These are phyloP conservation scores for Phlebopus sp. DNA, from an alignment of 1,284 basidiomycete genomes.

Conservation along the genomic window DNA sequence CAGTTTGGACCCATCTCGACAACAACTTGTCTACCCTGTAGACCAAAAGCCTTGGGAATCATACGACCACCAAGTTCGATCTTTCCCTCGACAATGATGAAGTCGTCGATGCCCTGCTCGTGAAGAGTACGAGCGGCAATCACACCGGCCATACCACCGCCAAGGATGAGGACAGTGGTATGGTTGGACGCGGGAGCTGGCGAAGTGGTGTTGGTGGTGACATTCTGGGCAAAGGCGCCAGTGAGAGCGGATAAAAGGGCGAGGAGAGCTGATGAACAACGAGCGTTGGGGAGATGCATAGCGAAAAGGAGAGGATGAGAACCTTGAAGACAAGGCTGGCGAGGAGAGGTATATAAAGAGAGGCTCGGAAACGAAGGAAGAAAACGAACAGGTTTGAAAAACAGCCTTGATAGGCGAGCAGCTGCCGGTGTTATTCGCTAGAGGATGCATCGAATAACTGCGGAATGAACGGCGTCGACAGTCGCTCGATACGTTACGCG, in stretches of 20 bases:
- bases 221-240: conserved; percentile 9
- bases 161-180: conserved; percentile 49
- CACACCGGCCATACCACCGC: conserved; percentile 66
- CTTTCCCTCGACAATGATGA: conserved; percentile 60
- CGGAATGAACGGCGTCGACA: background rate
- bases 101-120: conserved; percentile 54
- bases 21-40: conserved; percentile 34
- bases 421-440: background rate
- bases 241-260: conserved; percentile 4
- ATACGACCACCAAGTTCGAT: conserved; percentile 62
- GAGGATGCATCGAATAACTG: background rate
- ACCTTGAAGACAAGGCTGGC: background rate
- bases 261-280: background rate
- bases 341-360: background rate
- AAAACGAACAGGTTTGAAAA: background rate
- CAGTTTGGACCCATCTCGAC: conserved; percentile 70
- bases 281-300: conserved; percentile 9
- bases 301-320: background rate
- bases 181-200: conserved; percentile 11
- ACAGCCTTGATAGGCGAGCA: background rate
- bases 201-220: conserved; percentile 1
- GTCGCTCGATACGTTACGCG: background rate
- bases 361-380: background rate
- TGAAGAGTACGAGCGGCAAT: conserved; percentile 63
- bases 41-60: conserved; percentile 45